Conservation (phyloP, 2,329 filamentous ascomycete genomes). For the Scytalidium sp. region DNA sequence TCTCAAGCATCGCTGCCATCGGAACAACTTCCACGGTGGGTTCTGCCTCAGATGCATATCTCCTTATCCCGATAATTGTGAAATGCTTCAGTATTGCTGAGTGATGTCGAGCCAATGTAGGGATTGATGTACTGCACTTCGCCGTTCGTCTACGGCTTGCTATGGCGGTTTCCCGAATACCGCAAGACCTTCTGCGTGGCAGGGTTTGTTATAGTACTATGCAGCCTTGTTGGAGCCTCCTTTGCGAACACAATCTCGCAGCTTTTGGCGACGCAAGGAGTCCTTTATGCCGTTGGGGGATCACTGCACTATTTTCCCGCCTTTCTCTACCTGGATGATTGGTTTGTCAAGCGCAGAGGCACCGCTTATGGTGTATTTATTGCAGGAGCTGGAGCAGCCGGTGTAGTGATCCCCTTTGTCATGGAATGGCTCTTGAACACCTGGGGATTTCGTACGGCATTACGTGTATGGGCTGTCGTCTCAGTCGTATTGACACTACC, state of each 20-base stretch:
- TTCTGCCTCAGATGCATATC: background rate
- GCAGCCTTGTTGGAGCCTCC: slow-evolving; percentile 27
- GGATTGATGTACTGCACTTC: background rate
- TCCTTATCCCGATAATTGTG: background rate
- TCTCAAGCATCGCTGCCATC: slow-evolving; percentile 10
- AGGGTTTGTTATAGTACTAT: background rate
- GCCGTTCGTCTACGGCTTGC: background rate
- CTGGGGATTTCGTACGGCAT: background rate
- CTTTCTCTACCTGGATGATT: background rate
- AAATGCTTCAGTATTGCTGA: slow-evolving; percentile 6
- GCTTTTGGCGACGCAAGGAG: slow-evolving; percentile 56
- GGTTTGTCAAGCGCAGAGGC: background rate
- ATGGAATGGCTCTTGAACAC: background rate
- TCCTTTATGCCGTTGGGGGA: slow-evolving; percentile 57
- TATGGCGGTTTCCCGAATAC: background rate
- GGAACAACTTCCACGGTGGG: slow-evolving; percentile 8
- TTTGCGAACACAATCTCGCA: slow-evolving; percentile 50
- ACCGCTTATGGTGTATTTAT: slow-evolving; percentile 53
- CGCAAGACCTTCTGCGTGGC: background rate
- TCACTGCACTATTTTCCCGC: background rate
- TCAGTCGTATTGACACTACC: background rate
- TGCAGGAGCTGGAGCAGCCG: background rate
- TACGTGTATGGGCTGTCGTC: background rate
- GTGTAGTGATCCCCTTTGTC: background rate
- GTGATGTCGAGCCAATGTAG: background rate